Percentiles rank a stretch among this genome's conserved stretches.
Evolutionary conservation across 441 rosid genomes (phyloP).

Genomic region (Codiaeum variegatum): DNA sequence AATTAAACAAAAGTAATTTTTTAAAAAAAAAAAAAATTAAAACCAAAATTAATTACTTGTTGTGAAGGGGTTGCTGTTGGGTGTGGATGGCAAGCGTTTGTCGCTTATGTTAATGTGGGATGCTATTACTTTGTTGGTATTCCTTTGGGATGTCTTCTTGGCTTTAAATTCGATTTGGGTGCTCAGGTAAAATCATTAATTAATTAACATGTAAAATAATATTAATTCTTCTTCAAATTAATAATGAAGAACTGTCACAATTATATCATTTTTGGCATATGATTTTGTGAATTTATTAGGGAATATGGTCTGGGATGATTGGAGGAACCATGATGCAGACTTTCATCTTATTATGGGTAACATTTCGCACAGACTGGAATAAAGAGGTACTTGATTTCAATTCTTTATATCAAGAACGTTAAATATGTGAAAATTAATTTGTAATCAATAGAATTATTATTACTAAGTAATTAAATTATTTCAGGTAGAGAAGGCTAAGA

Average conservation of each 20-base stretch:
- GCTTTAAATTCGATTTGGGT: conserved; percentile 39
- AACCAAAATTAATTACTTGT: no score
- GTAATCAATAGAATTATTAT: no score
- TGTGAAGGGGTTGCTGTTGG: conserved; percentile 57
- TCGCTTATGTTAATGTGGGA: conserved; percentile 54
- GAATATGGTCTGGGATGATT: conserved; percentile 64
- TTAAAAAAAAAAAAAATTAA: no score
- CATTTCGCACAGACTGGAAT: conserved; percentile 52
- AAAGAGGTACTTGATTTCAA: conserved; percentile 34
- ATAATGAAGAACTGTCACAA: not conserved
- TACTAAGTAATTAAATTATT: not conserved
- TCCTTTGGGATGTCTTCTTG: conserved; percentile 46
- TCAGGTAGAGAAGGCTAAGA: conserved; percentile 21
- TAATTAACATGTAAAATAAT: not conserved
- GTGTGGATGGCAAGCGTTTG: conserved; percentile 59
- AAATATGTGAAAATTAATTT: no score
- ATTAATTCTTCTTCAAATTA: no score
- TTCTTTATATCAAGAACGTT: no score
- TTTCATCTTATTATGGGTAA: conserved; percentile 31
- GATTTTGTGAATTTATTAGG: conserved; percentile 32
- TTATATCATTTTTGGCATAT: not conserved
- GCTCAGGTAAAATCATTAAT: conserved; percentile 29
- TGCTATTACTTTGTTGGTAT: conserved; percentile 55
- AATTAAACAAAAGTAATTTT: no score
- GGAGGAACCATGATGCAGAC: conserved; percentile 52